phyloP scores from a whole-genome alignment of 371 early-diverging fungal species.

The Syncephalastrum monosporum region DNA sequence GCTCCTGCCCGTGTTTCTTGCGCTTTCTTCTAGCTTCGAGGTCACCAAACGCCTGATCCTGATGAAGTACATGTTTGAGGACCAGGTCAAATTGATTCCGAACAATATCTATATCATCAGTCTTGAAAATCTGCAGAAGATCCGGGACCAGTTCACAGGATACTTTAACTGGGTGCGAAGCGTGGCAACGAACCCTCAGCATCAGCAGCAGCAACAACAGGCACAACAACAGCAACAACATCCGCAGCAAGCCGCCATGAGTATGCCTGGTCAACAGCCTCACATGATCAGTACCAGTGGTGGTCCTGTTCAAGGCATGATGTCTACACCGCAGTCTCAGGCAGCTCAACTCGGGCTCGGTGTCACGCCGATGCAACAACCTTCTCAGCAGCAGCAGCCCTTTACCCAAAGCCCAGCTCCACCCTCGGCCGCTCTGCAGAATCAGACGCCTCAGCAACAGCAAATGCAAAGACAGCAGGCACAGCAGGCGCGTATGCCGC shows the following conservation, averaged over 20 bases:
- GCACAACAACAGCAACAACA: conserved; percentile 10
- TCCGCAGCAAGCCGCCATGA: conserved; percentile 9
- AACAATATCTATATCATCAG: conserved; percentile 49
- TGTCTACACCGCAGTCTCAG: too few species aligned
- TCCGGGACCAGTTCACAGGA: conserved; percentile 49
- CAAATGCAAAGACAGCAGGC: conserved; percentile 14
- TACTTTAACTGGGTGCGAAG: conserved; percentile 50
- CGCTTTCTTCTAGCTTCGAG: conserved; percentile 40
- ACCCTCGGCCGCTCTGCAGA: too few species aligned
- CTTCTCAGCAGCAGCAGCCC: too few species aligned
- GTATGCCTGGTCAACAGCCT: conserved; percentile 3
- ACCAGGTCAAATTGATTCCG: conserved; percentile 47
- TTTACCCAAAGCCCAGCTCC: too few species aligned
- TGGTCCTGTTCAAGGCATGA: background rate
- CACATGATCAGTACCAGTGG: background rate
- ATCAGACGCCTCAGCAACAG: conserved; percentile 9
- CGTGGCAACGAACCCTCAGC: conserved; percentile 15
- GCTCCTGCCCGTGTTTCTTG: conserved; percentile 42
- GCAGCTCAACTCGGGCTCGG: too few species aligned
- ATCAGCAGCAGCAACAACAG: conserved; percentile 26
- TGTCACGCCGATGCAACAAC: too few species aligned
- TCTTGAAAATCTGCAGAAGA: conserved; percentile 41
- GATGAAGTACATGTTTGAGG: conserved; percentile 64
- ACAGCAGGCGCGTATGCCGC: conserved; percentile 10
- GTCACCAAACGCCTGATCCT: conserved; percentile 49